phyloP scores from a whole-genome alignment of 192 early-diverging fungal species.

The Chytriomyces hyalinus region DNA sequence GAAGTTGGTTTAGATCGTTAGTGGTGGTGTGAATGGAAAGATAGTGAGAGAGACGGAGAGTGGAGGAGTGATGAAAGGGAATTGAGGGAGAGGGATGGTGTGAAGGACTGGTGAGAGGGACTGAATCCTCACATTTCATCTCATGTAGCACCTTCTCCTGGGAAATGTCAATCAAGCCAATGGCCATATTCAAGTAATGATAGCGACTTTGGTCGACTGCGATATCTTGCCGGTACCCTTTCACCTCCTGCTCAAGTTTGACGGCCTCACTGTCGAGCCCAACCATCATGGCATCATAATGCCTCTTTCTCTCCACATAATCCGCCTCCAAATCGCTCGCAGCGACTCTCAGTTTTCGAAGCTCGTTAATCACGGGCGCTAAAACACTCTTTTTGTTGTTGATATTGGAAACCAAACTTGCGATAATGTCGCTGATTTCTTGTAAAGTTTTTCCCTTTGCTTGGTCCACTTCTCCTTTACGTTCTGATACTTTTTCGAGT shows the following conservation, averaged over 20 bases:
- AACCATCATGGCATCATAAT: constrained; percentile 59
- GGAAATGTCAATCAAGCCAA: constrained; percentile 44
- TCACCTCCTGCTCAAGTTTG: constrained; percentile 54
- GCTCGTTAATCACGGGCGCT: constrained; percentile 61
- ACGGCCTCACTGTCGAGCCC: constrained; percentile 62
- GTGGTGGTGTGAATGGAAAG: no score
- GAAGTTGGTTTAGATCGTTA: no score
- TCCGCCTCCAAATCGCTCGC: constrained; percentile 57
- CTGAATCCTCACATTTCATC: background rate
- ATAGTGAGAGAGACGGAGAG: no score
- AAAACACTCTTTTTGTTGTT: constrained; percentile 61
- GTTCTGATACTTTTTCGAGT: constrained; percentile 56
- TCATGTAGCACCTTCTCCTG: constrained; percentile 53
- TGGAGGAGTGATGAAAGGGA: no score
- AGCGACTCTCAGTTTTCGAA: constrained; percentile 49
- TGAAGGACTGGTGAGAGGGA: no score
- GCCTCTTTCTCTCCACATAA: constrained; percentile 60
- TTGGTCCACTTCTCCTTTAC: constrained; percentile 62
- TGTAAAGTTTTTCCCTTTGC: constrained; percentile 60
- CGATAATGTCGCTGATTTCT: constrained; percentile 59
- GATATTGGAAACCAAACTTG: constrained; percentile 53
- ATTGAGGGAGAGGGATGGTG: no score
- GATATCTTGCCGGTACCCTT: constrained; percentile 53
- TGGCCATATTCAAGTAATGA: constrained; percentile 54
- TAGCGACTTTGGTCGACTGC: constrained; percentile 52